Evolutionary conservation across 2,329 filamentous ascomycete species (phyloP).

Genomic region (Ilyonectria sp.): DNA sequence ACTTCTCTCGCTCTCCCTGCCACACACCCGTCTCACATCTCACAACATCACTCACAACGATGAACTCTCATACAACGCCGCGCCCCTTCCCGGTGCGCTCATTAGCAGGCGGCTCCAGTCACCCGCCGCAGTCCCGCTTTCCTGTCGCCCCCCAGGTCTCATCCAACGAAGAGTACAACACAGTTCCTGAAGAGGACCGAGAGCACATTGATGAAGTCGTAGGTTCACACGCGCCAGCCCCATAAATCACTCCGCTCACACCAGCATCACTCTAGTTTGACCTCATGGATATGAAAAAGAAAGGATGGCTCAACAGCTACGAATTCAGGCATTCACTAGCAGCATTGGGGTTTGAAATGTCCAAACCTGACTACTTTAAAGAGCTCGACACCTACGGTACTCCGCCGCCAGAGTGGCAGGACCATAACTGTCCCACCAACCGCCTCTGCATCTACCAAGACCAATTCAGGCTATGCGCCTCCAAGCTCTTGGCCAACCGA

Average conservation of each 20-base stretch:
- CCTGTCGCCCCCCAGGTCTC: slow-evolving; percentile 54
- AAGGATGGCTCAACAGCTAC: slow-evolving; percentile 95
- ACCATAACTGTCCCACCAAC: slow-evolving; percentile 59
- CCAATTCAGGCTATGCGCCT: slow-evolving; percentile 79
- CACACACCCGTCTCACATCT: slow-evolving; percentile 27
- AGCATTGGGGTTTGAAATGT: slow-evolving; percentile 92
- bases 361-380: slow-evolving; percentile 86
- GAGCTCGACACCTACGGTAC: slow-evolving; percentile 88
- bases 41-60: slow-evolving; percentile 37
- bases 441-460: slow-evolving; percentile 66
- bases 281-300: slow-evolving; percentile 97
- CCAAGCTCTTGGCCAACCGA: slow-evolving; percentile 83
- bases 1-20: slow-evolving; percentile 29
- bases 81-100: slow-evolving; percentile 55
- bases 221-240: slow-evolving; percentile 56
- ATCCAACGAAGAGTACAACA: slow-evolving; percentile 57
- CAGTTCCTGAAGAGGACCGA: slow-evolving; percentile 86
- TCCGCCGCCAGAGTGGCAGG: slow-evolving; percentile 73
- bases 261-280: slow-evolving; percentile 74
- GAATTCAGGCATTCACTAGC: slow-evolving; percentile 97
- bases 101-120: slow-evolving; percentile 50
- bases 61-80: slow-evolving; percentile 58
- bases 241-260: slow-evolving; percentile 37
- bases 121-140: slow-evolving; percentile 52
- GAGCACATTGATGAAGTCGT: slow-evolving; percentile 96